Percentiles rank a stretch among this genome's conserved stretches.
These are phyloP conservation scores for Microdochium nivale DNA, from an alignment of 2,329 filamentous ascomycete species.

Conservation along the genomic window DNA sequence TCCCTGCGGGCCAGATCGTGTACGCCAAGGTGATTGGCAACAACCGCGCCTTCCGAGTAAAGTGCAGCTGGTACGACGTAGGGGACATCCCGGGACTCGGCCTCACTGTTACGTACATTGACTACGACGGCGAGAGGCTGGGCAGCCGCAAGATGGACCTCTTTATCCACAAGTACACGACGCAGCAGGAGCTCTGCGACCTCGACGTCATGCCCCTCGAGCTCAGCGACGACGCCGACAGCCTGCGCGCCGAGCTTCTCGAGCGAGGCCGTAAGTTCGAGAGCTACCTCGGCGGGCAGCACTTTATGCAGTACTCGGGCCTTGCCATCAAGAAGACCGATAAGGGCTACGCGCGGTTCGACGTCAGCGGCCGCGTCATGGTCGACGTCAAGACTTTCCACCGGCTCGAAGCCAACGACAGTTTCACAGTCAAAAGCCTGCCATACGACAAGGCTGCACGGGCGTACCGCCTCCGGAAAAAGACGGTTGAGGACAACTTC, in stretches of 20 bases:
- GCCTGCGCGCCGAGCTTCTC: slow-evolving; percentile 12
- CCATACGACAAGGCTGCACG: slow-evolving; percentile 6
- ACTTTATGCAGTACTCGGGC: slow-evolving; percentile 24
- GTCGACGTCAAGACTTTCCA: slow-evolving; percentile 25
- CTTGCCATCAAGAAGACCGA: slow-evolving; percentile 11
- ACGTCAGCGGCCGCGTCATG: slow-evolving; percentile 24
- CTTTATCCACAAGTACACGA: slow-evolving; percentile 16
- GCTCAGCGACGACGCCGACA: slow-evolving; percentile 13
- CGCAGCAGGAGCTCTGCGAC: slow-evolving; percentile 13
- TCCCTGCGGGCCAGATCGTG: slow-evolving; percentile 16
- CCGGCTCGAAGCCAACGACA: slow-evolving; percentile 15
- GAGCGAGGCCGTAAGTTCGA: slow-evolving; percentile 24
- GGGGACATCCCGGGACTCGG: slow-evolving; percentile 12
- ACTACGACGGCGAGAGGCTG: slow-evolving; percentile 25
- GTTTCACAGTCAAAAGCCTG: slow-evolving; percentile 12
- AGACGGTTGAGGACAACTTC: slow-evolving; percentile 12
- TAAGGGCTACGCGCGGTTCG: slow-evolving; percentile 9
- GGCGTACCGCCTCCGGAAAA: slow-evolving; percentile 6
- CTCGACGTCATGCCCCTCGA: slow-evolving; percentile 19
- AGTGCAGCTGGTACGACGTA: slow-evolving; percentile 15
- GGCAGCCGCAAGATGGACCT: slow-evolving; percentile 15
- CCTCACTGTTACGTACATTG: slow-evolving; percentile 17
- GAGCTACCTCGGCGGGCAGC: slow-evolving; percentile 17
- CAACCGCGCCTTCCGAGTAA: slow-evolving; percentile 19
- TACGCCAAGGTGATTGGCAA: slow-evolving; percentile 14